Evolutionary conservation across 805 yeast species (phyloP).

Genomic region (Pichia sporocuriosa): DNA sequence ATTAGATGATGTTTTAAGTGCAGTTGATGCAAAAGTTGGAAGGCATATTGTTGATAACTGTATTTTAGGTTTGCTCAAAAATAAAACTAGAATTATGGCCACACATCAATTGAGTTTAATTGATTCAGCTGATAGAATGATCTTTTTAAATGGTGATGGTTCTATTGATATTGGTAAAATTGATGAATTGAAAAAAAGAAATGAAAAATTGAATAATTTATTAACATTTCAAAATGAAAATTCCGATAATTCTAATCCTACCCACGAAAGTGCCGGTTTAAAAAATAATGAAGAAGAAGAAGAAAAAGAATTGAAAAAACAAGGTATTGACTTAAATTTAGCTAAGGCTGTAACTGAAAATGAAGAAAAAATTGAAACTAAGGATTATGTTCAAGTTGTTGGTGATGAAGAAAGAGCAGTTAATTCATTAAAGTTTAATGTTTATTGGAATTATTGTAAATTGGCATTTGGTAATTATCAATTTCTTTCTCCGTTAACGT

Average conservation of each 20-base stretch:
- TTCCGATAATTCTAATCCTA: slow-evolving; percentile 22
- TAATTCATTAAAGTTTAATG: slow-evolving; percentile 41
- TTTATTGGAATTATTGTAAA: slow-evolving; percentile 44
- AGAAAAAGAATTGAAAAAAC: slow-evolving; percentile 11
- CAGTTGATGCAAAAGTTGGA: slow-evolving; percentile 70
- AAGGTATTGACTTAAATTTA: slow-evolving; percentile 13
- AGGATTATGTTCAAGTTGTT: slow-evolving; percentile 30
- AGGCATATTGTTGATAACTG: slow-evolving; percentile 52
- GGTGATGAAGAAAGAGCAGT: slow-evolving; percentile 53
- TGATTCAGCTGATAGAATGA: slow-evolving; percentile 59
- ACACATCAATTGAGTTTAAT: slow-evolving; percentile 78
- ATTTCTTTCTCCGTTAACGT: slow-evolving; percentile 26
- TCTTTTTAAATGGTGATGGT: slow-evolving; percentile 64
- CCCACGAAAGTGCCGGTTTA: slow-evolving; percentile 13
- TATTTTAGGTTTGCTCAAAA: slow-evolving; percentile 47
- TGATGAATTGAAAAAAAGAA: slow-evolving; percentile 41
- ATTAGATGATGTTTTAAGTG: slow-evolving; percentile 61
- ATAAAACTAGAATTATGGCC: slow-evolving; percentile 66
- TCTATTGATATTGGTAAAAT: slow-evolving; percentile 54
- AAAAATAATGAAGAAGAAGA: slow-evolving; percentile 17
- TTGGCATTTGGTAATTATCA: slow-evolving; percentile 50
- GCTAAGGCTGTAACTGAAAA: slow-evolving; percentile 10
- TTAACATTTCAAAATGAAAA: slow-evolving; percentile 34
- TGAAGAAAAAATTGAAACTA: not conserved
- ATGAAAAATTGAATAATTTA: slow-evolving; percentile 31